Percentiles rank a stretch among this genome's conserved stretches.
Conservation (phyloP, 2,329 filamentous ascomycete genomes). For the Xylaria sp. region DNA sequence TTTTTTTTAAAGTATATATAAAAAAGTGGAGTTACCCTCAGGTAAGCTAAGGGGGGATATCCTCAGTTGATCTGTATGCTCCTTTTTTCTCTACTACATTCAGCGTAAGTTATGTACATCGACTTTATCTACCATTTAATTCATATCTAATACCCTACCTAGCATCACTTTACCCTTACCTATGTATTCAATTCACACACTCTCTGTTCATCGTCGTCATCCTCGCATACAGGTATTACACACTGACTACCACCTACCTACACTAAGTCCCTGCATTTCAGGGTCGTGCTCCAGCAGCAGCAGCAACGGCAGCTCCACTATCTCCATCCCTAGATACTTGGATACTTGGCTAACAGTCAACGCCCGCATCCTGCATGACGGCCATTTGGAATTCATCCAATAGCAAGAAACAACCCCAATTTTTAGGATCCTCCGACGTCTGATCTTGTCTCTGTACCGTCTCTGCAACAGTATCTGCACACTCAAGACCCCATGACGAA, state of each 20-base stretch:
- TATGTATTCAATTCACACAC: background rate
- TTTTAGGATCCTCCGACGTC: slow-evolving; percentile 18
- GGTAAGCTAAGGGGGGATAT: background rate
- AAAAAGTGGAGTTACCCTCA: too few relatives aligned
- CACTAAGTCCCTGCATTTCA: slow-evolving; percentile 32
- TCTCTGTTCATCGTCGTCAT: background rate
- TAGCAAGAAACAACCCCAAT: slow-evolving; percentile 14
- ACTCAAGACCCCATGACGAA: slow-evolving; percentile 2
- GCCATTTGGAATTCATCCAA: slow-evolving; percentile 36
- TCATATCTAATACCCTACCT: background rate
- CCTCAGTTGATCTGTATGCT: background rate
- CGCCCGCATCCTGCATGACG: slow-evolving; percentile 28
- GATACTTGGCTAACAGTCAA: slow-evolving; percentile 12
- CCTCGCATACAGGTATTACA: background rate
- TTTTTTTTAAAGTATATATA: too few relatives aligned
- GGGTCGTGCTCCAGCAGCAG: slow-evolving; percentile 1
- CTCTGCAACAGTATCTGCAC: too few relatives aligned
- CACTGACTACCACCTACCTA: background rate
- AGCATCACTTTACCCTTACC: slow-evolving; percentile 1
- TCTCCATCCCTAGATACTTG: slow-evolving; percentile 18
- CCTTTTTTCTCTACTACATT: slow-evolving; percentile 10
- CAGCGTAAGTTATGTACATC: background rate
- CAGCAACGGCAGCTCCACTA: slow-evolving; percentile 15
- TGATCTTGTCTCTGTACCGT: slow-evolving; percentile 17
- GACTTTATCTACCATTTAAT: background rate